phyloP scores from a whole-genome alignment of 768 basidiomycete species.

The Lactarius indigo region DNA sequence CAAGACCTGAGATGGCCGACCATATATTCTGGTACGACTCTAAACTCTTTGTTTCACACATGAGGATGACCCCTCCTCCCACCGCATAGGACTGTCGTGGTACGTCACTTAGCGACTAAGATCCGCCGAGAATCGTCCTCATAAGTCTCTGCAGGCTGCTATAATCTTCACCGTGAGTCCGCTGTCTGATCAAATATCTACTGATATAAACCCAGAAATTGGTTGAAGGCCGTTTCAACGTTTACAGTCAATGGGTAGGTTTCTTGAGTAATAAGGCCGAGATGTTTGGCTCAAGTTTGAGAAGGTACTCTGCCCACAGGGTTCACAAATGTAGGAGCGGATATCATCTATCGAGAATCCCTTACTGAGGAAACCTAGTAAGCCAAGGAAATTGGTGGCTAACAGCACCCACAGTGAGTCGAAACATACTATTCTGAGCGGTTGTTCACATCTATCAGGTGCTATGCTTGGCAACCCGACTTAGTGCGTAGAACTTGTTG shows the following conservation, averaged over 20 bases:
- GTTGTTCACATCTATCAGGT: neutral
- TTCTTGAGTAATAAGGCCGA: neutral
- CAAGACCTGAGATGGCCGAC: neutral
- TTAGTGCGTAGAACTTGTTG: constrained; percentile 1
- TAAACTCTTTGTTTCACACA: neutral
- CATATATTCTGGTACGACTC: constrained; percentile 10
- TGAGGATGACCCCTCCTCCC: neutral
- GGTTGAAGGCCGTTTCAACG: neutral
- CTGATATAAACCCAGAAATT: neutral
- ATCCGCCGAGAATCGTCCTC: neutral
- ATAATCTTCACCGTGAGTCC: constrained; percentile 10
- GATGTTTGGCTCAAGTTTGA: neutral
- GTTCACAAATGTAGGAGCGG: constrained; percentile 15
- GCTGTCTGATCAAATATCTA: neutral
- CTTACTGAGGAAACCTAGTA: constrained; percentile 6
- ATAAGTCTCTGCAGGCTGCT: neutral
- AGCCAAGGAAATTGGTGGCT: constrained; percentile 21
- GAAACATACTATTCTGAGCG: neutral
- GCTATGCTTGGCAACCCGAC: neutral
- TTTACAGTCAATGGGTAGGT: constrained; percentile 20
- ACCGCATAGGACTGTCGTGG: neutral
- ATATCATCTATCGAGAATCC: neutral
- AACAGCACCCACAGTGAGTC: constrained; percentile 10
- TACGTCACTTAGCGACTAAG: neutral
- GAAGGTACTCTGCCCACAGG: constrained; percentile 17